Percentiles rank a stretch among this genome's conserved stretches.
Conservation (phyloP, 768 basidiomycete genomes). For the Macrolepiota dolichaula region DNA sequence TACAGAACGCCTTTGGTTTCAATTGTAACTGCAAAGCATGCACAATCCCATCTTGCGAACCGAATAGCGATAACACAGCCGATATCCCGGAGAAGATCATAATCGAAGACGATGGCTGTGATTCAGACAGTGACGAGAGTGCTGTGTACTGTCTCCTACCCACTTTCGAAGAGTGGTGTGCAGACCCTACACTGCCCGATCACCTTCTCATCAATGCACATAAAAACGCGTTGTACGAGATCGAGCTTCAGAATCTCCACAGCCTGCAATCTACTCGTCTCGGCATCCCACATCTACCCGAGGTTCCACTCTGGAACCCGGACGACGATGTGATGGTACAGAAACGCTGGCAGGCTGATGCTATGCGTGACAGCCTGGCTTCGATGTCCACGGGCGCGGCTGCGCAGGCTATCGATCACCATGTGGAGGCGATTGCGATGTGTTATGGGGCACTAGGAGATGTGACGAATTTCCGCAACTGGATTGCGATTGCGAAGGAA, state of each 20-base stretch:
- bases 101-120: neutral
- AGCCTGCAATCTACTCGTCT: conserved; percentile 19
- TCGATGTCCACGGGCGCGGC: neutral
- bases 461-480: conserved; percentile 29
- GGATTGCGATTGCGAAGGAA: conserved; percentile 27
- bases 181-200: conserved; percentile 36
- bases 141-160: conserved; percentile 30
- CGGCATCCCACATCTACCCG: neutral
- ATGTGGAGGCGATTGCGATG: conserved; percentile 37
- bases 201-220: conserved; percentile 36
- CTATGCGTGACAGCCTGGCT: neutral
- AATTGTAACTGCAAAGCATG: conserved; percentile 38
- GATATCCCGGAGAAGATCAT: neutral
- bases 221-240: conserved; percentile 33
- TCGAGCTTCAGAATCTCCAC: conserved; percentile 37
- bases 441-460: conserved; percentile 39
- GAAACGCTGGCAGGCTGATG: neutral
- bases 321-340: neutral
- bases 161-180: conserved; percentile 39
- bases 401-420: conserved; percentile 13
- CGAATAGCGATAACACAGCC: neutral
- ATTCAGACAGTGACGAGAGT: conserved; percentile 25
- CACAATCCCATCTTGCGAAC: conserved; percentile 8
- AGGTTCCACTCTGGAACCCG: too few species aligned
- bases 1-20: conserved; percentile 37